Base-by-base conservation (phyloP, 2,329 filamentous ascomycete species). In the Beauveria asiatica region DNA sequence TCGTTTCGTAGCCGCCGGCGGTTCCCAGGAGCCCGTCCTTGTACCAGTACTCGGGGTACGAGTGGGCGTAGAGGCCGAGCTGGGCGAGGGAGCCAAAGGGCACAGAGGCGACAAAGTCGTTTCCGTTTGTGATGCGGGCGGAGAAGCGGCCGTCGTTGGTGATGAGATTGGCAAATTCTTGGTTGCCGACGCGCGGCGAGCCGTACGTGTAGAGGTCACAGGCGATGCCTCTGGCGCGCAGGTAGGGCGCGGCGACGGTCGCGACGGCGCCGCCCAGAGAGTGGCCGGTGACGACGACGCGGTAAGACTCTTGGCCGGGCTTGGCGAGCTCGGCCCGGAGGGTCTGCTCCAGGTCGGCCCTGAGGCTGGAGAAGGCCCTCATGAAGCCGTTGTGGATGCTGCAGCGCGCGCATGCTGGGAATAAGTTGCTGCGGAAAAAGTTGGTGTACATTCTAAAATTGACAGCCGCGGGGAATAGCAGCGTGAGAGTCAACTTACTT, bases 251-350 rank as follows among this genome's bases (percentile, higher is more conserved):
- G 0, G 78, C 86, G 5, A 90, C 69, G 6, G 80, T 83, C 37
- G 81, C 84, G 2, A 89, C 75, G 5, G 85, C 85, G 25, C 77
- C 87, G 49, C 87, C 87, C 3, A 90, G 81, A 9, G 83, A 87
- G 74, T 90, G 87, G 37, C 87, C 87, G 0, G 84, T 84, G 16
- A 80, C 71, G 16, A 86, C 69, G 67, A 88, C 67, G 49, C 71
- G 70, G 74, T 80, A 87, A 49, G 62, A 63, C 1, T 84, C 37
- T 16, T 53, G 50, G 8, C 37, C 33, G n/a, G 50, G 3, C 11
- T 41, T 42, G 19, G 19, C 19, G 21, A 53, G 33, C n/a, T 41
- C 50, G 16, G 10, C 37, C 49, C 23, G 16, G n/a, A 51, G n/a
- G 2, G 30, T 39, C n/a, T 51, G 30, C 19, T 51, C 49, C n/a